Base-by-base conservation (phyloP, 1,139 yeast genomes). In the Pneumocystis wakefieldiae region DNA sequence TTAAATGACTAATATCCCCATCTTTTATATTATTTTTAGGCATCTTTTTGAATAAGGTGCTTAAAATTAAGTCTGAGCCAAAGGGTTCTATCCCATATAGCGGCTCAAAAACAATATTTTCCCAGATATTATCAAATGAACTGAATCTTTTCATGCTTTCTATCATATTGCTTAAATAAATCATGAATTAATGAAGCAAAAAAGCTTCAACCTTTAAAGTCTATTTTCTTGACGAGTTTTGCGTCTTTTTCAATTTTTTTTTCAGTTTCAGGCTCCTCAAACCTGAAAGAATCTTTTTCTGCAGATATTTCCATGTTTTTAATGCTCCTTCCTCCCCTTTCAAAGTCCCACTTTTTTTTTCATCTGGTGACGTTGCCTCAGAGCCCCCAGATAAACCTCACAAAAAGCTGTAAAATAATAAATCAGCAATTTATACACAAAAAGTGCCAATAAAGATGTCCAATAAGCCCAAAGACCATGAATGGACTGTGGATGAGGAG, bases 401-500 rank as follows among this genome's bases (percentile, higher is more conserved):
- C 24, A 48, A 24, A 39, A n/a, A 48, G 28, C 28, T 15, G 14
- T 19, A 48, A 48, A 48, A 48, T 10, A 32, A 4, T 32, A 32
- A 32, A 7, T 24, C 32, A 42, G 6, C 7, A 48, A 41, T 6
- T 41, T 17, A 17, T 4, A 12, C 6, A 3, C 6, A 24, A 48
- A 24, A 48, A 14, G 10, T 5, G 10, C 10, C 24, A 24, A 48
- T 24, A 3, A 28, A 24, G 5, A 48, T 48, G 55, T 14, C 8
- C 3, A 48, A 48, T 4, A 48, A 48, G 6, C 12, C 15, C 1
- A 48, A 48, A 48, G 55, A 62, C 64, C 72, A 70, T 64, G 70
- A 74, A 66, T 75, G 95, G 95, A 74, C 79, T 10, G 72, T 78
- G 1, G 84, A 82, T 62, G 87, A 85, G 66, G 95, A 87, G 71